Conservation (phyloP, 139 green algal genomes). For the Chlamydomonas incerta region DNA sequence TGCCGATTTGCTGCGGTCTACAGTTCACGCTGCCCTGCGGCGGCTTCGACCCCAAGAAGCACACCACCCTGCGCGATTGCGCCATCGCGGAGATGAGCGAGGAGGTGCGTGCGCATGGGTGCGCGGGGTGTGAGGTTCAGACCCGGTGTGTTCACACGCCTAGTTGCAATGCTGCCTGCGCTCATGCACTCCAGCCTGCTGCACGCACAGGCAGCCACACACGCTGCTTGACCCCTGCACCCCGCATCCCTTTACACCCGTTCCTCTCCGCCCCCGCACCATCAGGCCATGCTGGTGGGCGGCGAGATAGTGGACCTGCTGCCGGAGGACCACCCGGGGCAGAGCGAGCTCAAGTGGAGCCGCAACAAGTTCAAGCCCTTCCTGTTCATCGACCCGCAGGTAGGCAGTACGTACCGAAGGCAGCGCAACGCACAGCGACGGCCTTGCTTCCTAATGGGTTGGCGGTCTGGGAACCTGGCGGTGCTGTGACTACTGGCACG, state of each 20-base stretch:
- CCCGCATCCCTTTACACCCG: no score
- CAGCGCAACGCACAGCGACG: background rate
- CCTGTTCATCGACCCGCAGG: conserved; percentile 77
- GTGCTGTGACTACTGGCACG: no score
- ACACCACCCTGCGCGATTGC: conserved; percentile 64
- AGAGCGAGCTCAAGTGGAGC: conserved; percentile 92
- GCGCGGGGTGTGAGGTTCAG: no score
- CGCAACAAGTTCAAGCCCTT: conserved; percentile 84
- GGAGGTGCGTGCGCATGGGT: conserved; percentile 71
- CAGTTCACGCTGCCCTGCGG: conserved; percentile 82
- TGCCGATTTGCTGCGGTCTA: no score
- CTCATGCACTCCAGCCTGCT: no score
- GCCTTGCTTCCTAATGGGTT: background rate
- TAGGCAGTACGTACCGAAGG: background rate
- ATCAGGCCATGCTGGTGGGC: conserved; percentile 79
- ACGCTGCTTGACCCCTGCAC: no score
- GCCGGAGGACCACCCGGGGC: conserved; percentile 65
- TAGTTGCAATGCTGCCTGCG: no score
- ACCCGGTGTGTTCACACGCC: no score
- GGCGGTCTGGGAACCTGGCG: no score
- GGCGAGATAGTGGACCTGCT: conserved; percentile 79
- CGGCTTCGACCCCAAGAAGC: conserved; percentile 72
- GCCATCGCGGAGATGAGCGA: conserved; percentile 80
- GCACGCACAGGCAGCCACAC: no score
- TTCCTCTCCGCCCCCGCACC: background rate